Evolutionary conservation across 2,329 filamentous ascomycete species (phyloP).

Genomic region (Apiospora marii): DNA sequence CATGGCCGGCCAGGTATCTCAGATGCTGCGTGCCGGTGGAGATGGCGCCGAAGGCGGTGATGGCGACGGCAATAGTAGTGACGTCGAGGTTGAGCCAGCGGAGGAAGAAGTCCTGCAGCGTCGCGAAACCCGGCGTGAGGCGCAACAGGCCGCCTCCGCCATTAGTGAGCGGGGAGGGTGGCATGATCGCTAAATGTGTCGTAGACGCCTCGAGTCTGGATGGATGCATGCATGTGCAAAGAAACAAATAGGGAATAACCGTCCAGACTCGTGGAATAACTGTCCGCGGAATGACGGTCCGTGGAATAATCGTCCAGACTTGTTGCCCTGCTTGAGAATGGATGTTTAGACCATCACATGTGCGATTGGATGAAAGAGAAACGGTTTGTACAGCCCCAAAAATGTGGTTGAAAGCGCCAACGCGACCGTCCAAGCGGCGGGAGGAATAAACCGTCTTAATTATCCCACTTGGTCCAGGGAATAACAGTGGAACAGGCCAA

Average conservation of each 20-base stretch:
- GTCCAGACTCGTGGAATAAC: background rate
- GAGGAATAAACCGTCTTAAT: too few relatives aligned
- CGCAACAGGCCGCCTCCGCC: background rate
- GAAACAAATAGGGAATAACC: background rate
- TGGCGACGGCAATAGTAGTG: slow-evolving; percentile 40
- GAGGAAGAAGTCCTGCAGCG: slow-evolving; percentile 44
- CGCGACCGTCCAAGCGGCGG: too few relatives aligned
- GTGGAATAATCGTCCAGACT: background rate
- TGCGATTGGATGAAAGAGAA: too few relatives aligned
- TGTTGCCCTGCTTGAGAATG: too few relatives aligned
- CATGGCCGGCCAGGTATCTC: slow-evolving; percentile 38
- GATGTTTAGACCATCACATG: too few relatives aligned
- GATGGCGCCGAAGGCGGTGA: slow-evolving; percentile 46
- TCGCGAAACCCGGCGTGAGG: slow-evolving; percentile 39
- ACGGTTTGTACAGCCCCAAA: too few relatives aligned
- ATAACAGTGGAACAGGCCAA: too few relatives aligned
- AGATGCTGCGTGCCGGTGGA: slow-evolving; percentile 42
- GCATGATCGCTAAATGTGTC: background rate
- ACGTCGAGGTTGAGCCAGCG: slow-evolving; percentile 46
- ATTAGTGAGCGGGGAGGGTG: background rate
- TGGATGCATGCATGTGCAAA: background rate
- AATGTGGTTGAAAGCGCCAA: background rate
- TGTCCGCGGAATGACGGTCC: too few relatives aligned
- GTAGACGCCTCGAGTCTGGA: background rate
- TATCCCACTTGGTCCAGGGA: too few relatives aligned